Evolutionary conservation across 805 yeast genomes (phyloP), one percentile per base, ranked within the genome.

Genomic region (Saturnispora mendoncae): DNA sequence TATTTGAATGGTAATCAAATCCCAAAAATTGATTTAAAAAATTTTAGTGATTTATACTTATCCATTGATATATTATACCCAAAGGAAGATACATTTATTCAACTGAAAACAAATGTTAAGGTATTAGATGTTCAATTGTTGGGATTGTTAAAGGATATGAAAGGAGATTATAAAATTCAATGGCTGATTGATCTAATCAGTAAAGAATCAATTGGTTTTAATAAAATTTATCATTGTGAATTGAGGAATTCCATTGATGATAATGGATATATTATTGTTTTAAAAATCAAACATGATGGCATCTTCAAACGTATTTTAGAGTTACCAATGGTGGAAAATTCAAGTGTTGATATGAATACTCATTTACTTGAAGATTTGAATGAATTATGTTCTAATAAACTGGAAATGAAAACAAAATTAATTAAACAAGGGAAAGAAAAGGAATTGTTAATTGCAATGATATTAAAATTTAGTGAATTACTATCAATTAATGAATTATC

Each of bases 111-210:
- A 4, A 10, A 6, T 2, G 23, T 38, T 12, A 13, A 25, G 3
- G 6, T 38, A 6, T 4, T n/a, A n/a, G 33, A 31, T 10, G 10
- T 38, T 13, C 10, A 38, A 38, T 31, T 38, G 8, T 9, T 4
- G 6, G 31, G 31, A 8, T 3, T 32, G 13, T 13, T 38, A 6
- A 10, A 23, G n/a, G 17, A 19, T 24, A 31, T 38, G 30, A 4
- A 15, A 15, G 5, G 3, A 24, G 4, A 7, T 4, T 12, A 8
- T 7, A 38, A 38, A 38, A 15, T 20, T 17, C 10, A 38, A 18
- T 46, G 49, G 49, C 7, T 46, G 2, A 33, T 35, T 18, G 41
- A 41, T 2, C 17, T 46, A 10, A 19, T 46, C 2, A 8, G 39
- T 10, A 28, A 32, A n/a, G 44, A 40, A 6, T 31, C 28, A 7